Conservation (phyloP, 2,329 filamentous ascomycete species). For the Hymenotorrendiella dingleyae region DNA sequence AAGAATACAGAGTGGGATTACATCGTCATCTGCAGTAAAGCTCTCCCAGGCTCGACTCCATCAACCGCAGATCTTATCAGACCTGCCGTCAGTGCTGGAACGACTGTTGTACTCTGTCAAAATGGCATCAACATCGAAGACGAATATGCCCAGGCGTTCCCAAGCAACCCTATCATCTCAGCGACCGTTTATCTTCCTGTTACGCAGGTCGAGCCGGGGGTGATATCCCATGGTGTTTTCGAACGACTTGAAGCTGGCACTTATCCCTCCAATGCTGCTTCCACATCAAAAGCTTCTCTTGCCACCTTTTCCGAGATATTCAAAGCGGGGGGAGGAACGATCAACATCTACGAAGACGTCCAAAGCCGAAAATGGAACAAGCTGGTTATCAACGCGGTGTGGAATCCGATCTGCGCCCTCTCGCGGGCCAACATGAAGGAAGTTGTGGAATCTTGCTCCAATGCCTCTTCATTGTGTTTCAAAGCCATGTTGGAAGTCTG, state of each 20-base stretch:
- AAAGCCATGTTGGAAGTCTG: constrained; percentile 48
- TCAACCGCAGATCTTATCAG: constrained; percentile 17
- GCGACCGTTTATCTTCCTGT: constrained; percentile 48
- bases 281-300: constrained; percentile 8
- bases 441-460: constrained; percentile 40
- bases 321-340: constrained; percentile 37
- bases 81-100: constrained; percentile 36
- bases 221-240: constrained; percentile 43
- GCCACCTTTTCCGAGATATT: constrained; percentile 23
- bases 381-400: constrained; percentile 53
- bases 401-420: constrained; percentile 55
- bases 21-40: constrained; percentile 18
- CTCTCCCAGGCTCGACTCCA: constrained; percentile 13
- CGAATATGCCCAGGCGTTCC: constrained; percentile 44
- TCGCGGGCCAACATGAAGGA: constrained; percentile 45
- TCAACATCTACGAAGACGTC: constrained; percentile 46
- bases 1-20: constrained; percentile 16
- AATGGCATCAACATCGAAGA: constrained; percentile 57
- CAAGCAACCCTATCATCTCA: constrained; percentile 46
- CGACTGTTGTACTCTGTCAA: constrained; percentile 53
- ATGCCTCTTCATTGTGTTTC: constrained; percentile 43
- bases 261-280: constrained; percentile 10
- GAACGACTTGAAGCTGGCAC: constrained; percentile 48
- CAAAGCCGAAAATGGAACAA: constrained; percentile 55
- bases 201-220: constrained; percentile 42